Evolutionary conservation across 2,329 filamentous ascomycete genomes (phyloP).

Genomic region (Cadophora malorum): DNA sequence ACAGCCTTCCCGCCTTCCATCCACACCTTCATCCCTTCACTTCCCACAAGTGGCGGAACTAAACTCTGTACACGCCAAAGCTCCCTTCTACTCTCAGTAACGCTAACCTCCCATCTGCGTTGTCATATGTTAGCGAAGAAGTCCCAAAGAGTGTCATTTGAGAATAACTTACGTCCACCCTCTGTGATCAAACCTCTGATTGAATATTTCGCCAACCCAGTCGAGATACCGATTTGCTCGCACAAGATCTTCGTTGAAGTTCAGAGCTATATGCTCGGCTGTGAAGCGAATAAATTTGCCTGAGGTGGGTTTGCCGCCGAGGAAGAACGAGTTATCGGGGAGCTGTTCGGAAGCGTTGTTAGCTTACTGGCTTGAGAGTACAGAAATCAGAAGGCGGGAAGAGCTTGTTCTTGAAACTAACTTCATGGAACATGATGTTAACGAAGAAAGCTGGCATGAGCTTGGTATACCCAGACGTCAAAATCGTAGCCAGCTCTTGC

Average conservation of each 20-base stretch:
- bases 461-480: conserved; percentile 29
- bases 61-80: conserved; percentile 35
- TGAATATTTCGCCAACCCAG: conserved; percentile 30
- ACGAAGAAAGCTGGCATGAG: conserved; percentile 36
- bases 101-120: conserved; percentile 35
- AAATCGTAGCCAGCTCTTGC: conserved; percentile 26
- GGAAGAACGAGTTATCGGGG: conserved; percentile 29
- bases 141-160: no score
- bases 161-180: conserved; percentile 35
- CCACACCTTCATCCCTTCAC: conserved; percentile 34
- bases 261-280: conserved; percentile 36
- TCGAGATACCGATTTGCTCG: conserved; percentile 27
- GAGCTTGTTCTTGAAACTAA: conserved; percentile 1
- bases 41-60: conserved; percentile 30
- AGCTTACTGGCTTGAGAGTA: no score
- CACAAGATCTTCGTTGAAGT: conserved; percentile 23
- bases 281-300: conserved; percentile 35
- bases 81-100: conserved; percentile 28
- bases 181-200: conserved; percentile 31
- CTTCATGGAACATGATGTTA: conserved; percentile 35
- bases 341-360: conserved; percentile 15
- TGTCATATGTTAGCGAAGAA: no score
- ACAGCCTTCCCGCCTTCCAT: conserved; percentile 25
- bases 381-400: not conserved
- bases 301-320: conserved; percentile 26